Evolutionary conservation across 768 basidiomycete genomes (phyloP), one percentile per base, ranked within the genome.

Genomic region (Polyporus arcularius): DNA sequence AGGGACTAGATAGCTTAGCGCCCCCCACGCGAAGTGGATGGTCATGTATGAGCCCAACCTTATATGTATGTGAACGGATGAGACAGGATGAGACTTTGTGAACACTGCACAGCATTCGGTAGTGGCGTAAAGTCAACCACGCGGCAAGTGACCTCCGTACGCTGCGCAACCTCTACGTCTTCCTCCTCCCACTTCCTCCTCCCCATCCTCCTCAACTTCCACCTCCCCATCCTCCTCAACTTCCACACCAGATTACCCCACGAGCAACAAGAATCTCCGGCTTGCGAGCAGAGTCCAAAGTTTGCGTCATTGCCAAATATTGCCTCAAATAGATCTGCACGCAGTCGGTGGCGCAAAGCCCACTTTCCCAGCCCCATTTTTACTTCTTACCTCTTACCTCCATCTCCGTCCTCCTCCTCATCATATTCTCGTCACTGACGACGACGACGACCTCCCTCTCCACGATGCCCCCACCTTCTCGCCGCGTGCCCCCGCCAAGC

Each of bases 401-500:
- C 21, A 26, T 26, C 21, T 26, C 21, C 21, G 21, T 26, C 21
- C 21, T 26, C 21, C 21, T 26, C 21, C 21, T 26, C n/a, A n/a
- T n/a, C n/a, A n/a, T n/a, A n/a, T n/a, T n/a, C n/a, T n/a, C n/a
- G 45, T 35, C 35, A 48, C 48, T 16, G 14, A 41, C 43, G 40
- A 2, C 42, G 14, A 16, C 28, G 18, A 28, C 46, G 35, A 35
- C 35, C 35, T 35, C 3, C 35, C 3, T 3, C 21, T 26, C 53
- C 62, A 60, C 62, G 62, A 76, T 76, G 75, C 69, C 74, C 58
- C 65, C 68, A 59, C 70, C 67, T 46, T 73, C 79, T 41, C 78
- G 80, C 41, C 73, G 79, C 39, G 68, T 69, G 0, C 81, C 79
- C 18, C 77, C 80, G 12, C 74, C 74, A 50, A 76, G 74, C 46